Base-by-base conservation (phyloP, 441 rosid genomes). In the Pelargonium fulgidum region DNA sequence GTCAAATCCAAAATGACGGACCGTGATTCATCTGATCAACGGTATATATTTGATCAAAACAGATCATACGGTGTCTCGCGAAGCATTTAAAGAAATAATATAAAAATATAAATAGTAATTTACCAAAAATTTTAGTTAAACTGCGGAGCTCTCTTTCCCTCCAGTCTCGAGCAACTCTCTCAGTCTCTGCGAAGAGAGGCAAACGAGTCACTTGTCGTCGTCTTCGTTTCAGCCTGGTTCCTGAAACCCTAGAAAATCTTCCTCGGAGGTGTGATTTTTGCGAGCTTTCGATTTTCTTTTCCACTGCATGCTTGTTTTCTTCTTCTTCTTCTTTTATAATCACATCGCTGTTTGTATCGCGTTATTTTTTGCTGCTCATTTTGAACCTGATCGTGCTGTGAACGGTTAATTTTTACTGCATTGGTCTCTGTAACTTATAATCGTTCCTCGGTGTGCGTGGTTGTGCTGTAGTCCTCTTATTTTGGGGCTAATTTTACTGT, bases 101-200 rank as follows among this genome's bases (percentile, higher is more conserved):
- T 47, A 11, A 47, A 11, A 47, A 47, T 47, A 41, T 41, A 7
- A 7, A 41, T 39, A 39, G 0, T 39, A 45, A 45, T 47, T 47
- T 11, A 47, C 52, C 52, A 12, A 10, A 47, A 10, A 11, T 54
- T 54, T 48, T 54, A 54, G 19, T 54, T 54, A 36, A 22, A 22
- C 9, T 59, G 64, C 64, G 26, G 64, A 33, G 29, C 13, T 12
- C 29, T 62, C 64, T 62, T 62, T 62, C 41, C 41, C 64, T 62
- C 39, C 64, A 62, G 64, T 24, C 41, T 62, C 39, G 41, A 62
- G 64, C 26, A 26, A 7, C 41, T 26, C 9, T n/a, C 59, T 62
- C 44, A 41, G 11, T 41, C 7, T 26, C 64, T 62, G 64, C 64
- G 2, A 22, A 20, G 13, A 59, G 64, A n/a, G 64, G 64, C 64